Conservation (phyloP, 305 asterid species). For the Withania somnifera region DNA sequence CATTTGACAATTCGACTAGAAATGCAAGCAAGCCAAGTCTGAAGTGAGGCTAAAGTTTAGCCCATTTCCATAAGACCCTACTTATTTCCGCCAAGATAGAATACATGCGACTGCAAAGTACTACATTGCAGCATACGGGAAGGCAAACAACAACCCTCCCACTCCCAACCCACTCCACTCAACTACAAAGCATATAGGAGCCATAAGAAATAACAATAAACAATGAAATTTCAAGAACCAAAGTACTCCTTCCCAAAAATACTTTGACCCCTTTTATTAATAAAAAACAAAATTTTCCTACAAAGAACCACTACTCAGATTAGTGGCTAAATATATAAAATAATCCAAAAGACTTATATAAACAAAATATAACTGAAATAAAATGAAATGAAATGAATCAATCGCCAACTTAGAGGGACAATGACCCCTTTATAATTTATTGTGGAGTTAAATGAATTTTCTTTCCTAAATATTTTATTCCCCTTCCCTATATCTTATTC, state of each 20-base stretch:
- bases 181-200: neutral
- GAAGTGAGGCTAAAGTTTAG: slow-evolving; percentile 31
- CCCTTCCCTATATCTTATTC: neutral
- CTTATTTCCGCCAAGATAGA: neutral
- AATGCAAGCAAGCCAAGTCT: neutral
- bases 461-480: neutral
- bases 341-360: neutral
- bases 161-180: too few relatives aligned
- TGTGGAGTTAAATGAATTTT: neutral
- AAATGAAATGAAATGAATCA: neutral
- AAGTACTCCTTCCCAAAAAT: neutral
- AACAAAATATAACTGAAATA: neutral
- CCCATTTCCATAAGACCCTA: slow-evolving; percentile 13
- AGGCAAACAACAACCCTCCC: too few relatives aligned
- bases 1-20: slow-evolving; percentile 9
- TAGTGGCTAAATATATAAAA: neutral
- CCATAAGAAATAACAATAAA: neutral
- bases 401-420: neutral
- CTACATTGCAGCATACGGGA: neutral
- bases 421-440: neutral
- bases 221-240: neutral
- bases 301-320: neutral
- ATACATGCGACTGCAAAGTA: neutral
- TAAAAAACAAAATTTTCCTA: neutral
- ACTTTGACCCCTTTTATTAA: neutral